Evolutionary conservation across 108 stramenopile genomes (phyloP).

Genomic region (Hondaea fermentalgiana): DNA sequence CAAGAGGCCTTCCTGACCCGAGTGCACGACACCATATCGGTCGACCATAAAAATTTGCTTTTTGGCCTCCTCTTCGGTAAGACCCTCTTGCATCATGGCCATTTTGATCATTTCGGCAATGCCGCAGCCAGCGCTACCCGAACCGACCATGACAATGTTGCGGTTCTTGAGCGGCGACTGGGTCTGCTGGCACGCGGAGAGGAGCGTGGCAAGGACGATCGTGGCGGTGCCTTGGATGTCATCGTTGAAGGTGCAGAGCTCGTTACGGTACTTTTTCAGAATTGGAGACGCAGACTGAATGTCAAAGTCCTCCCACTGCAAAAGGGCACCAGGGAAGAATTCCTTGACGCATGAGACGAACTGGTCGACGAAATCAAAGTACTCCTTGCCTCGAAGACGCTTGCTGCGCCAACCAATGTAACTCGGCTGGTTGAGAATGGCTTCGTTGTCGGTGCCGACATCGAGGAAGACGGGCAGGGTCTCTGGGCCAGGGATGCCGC

Average conservation of each 20-base stretch:
- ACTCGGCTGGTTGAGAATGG: constrained; percentile 68
- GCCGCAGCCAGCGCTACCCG: constrained; percentile 84
- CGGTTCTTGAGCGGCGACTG: constrained; percentile 68
- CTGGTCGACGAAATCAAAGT: constrained; percentile 83
- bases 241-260: constrained; percentile 91
- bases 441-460: constrained; percentile 91
- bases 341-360: constrained; percentile 84
- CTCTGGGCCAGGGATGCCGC: constrained; percentile 88
- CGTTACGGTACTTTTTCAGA: constrained; percentile 77
- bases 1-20: background rate
- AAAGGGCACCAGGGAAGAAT: constrained; percentile 77
- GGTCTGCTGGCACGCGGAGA: constrained; percentile 66
- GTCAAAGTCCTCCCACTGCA: constrained; percentile 98
- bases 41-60: constrained; percentile 72
- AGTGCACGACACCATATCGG: constrained; percentile 47
- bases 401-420: constrained; percentile 78
- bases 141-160: constrained; percentile 75
- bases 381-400: constrained; percentile 66
- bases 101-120: constrained; percentile 66
- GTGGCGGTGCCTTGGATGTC: constrained; percentile 96
- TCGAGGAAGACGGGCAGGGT: constrained; percentile 89
- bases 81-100: constrained; percentile 28
- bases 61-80: constrained; percentile 42
- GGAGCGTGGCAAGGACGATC: constrained; percentile 66
- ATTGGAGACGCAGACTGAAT: constrained; percentile 61